Conservation (phyloP, 2,329 filamentous ascomycete species). For the Zymoseptoria brevis region DNA sequence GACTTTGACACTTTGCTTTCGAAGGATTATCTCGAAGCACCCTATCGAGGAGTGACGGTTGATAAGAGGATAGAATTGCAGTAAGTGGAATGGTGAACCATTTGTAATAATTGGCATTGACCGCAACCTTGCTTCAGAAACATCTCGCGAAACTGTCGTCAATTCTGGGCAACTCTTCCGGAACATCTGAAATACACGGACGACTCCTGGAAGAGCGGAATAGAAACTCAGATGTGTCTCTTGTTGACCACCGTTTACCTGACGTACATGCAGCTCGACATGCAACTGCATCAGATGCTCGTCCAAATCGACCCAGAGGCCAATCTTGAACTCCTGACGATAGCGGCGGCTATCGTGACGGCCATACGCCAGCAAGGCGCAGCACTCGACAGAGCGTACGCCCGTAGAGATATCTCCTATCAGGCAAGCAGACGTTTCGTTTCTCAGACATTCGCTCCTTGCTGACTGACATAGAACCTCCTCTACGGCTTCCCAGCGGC, state of each 20-base stretch:
- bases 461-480: conserved; percentile 8
- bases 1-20: background rate
- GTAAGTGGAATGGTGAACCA: background rate
- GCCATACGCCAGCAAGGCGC: conserved; percentile 12
- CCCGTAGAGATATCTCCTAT: conserved; percentile 13
- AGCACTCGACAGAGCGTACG: conserved; percentile 8
- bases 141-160: background rate
- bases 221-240: conserved; percentile 5
- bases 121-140: background rate
- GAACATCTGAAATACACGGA: conserved; percentile 12
- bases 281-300: conserved; percentile 15
- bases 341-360: conserved; percentile 9
- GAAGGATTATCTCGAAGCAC: conserved; percentile 1
- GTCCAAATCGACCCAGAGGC: conserved; percentile 2
- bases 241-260: conserved; percentile 13
- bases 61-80: conserved; percentile 2
- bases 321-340: conserved; percentile 2
- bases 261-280: conserved; percentile 13
- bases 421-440: conserved; percentile 5
- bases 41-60: background rate
- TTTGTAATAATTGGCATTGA: background rate
- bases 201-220: conserved; percentile 11
- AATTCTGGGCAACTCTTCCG: conserved; percentile 5
- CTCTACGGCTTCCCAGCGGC: conserved; percentile 15
- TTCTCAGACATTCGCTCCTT: too few species aligned